phyloP scores from a whole-genome alignment of 371 early-diverging fungal species.

The Modicella reniformis region DNA sequence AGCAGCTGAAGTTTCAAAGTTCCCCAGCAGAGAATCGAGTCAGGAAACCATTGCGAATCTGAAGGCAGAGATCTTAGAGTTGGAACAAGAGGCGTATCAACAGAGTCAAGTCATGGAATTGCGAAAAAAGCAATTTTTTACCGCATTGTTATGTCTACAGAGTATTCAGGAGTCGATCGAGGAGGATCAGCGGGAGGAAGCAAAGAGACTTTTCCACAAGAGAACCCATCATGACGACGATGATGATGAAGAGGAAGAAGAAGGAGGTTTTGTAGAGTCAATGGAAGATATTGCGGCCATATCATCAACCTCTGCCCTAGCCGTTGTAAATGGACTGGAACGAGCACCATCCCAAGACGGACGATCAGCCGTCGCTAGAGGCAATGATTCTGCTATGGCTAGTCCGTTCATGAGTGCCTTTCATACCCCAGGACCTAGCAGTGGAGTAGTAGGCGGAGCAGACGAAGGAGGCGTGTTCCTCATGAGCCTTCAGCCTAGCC shows the following conservation, averaged over 20 bases:
- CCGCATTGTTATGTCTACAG: constrained; percentile 29
- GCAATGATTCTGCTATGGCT: background rate
- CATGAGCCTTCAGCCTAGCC: constrained; percentile 21
- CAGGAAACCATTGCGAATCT: constrained; percentile 22
- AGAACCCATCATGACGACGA: constrained; percentile 37
- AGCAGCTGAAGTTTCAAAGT: constrained; percentile 27
- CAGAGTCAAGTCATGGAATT: constrained; percentile 33
- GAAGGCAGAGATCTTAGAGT: constrained; percentile 38
- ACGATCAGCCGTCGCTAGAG: background rate
- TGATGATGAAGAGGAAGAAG: constrained; percentile 33
- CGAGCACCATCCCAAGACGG: constrained; percentile 10
- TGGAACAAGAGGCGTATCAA: constrained; percentile 29
- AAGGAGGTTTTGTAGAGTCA: constrained; percentile 23
- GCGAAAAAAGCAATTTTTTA: constrained; percentile 43
- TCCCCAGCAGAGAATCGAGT: constrained; percentile 37
- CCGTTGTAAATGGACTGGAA: constrained; percentile 10
- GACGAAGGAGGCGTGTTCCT: constrained; percentile 15
- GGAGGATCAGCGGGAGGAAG: constrained; percentile 44
- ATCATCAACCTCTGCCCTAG: background rate
- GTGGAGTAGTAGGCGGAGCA: background rate
- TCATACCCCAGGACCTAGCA: background rate
- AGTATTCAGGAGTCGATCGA: constrained; percentile 47
- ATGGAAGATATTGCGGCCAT: constrained; percentile 14
- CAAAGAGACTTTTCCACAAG: constrained; percentile 29
- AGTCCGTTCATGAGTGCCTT: constrained; percentile 20